These are phyloP conservation scores for Microstroma glucosiphilum DNA, from an alignment of 1,284 basidiomycete species.

Conservation along the genomic window DNA sequence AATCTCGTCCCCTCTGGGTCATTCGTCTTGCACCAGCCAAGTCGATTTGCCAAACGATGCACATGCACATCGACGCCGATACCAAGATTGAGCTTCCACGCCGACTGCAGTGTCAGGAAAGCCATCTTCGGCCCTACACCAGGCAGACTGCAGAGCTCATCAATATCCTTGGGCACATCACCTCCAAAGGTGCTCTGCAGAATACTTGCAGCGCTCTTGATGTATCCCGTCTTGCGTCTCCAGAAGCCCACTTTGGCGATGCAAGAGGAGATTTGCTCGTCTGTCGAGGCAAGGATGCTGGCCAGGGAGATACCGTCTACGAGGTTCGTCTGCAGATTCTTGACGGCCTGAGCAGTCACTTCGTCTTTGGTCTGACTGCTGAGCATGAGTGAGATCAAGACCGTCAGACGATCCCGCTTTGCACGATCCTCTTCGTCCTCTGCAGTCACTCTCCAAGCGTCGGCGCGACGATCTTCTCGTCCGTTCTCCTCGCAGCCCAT, in stretches of 20 bases:
- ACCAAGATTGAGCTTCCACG: slow-evolving; percentile 80
- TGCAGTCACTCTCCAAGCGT: slow-evolving; percentile 18
- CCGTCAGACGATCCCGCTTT: slow-evolving; percentile 72
- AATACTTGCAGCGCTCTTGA: slow-evolving; percentile 31
- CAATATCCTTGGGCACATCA: slow-evolving; percentile 37
- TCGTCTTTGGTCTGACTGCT: slow-evolving; percentile 78
- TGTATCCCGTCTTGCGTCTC: slow-evolving; percentile 67
- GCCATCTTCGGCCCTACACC: slow-evolving; percentile 52
- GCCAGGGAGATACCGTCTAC: slow-evolving; percentile 71
- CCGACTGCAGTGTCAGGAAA: slow-evolving; percentile 64
- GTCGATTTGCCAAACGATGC: slow-evolving; percentile 82
- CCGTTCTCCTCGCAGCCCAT: slow-evolving; percentile 50
- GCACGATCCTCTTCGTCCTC: slow-evolving; percentile 26
- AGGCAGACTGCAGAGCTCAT: slow-evolving; percentile 38
- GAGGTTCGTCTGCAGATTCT: slow-evolving; percentile 66
- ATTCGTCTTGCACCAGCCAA: slow-evolving; percentile 86
- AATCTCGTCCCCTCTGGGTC: slow-evolving; percentile 72
- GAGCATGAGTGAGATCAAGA: slow-evolving; percentile 86
- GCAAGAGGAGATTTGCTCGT: slow-evolving; percentile 62
- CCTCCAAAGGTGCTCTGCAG: slow-evolving; percentile 27
- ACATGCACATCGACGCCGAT: slow-evolving; percentile 97
- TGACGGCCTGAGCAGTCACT: slow-evolving; percentile 70
- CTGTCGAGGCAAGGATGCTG: slow-evolving; percentile 64
- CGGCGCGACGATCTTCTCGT: slow-evolving; percentile 27
- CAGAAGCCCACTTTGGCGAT: slow-evolving; percentile 91